Percentiles rank a stretch among this genome's conserved stretches.
Conservation (phyloP, 1,284 basidiomycete species). For the Cryptococcus sp. region DNA sequence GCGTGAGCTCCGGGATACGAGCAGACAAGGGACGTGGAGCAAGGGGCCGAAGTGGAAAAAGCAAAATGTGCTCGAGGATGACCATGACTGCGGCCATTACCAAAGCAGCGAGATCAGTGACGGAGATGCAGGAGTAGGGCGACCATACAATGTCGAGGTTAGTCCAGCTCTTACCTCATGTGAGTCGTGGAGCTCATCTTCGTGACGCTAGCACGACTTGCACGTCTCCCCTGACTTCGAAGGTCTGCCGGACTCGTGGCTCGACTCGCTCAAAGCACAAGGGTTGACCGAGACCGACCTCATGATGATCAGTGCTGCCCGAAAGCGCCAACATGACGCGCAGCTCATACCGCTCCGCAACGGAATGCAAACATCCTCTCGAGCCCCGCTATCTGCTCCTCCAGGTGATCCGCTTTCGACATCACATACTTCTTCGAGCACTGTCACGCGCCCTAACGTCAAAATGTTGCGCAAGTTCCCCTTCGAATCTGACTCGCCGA, state of each 20-base stretch:
- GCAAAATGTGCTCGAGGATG: neutral
- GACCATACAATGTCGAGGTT: slow-evolving; percentile 48
- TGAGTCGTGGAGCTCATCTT: neutral
- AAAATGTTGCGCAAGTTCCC: slow-evolving; percentile 16
- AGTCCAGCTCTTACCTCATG: slow-evolving; percentile 4
- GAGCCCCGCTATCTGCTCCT: neutral
- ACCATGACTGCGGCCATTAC: neutral
- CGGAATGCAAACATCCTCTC: neutral
- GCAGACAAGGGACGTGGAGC: neutral
- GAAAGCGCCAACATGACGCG: slow-evolving; percentile 14
- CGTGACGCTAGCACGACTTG: slow-evolving; percentile 39
- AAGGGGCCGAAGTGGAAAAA: slow-evolving; percentile 1
- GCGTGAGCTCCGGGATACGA: neutral
- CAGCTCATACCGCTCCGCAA: neutral
- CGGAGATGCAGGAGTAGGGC: slow-evolving; percentile 36
- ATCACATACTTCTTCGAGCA: neutral
- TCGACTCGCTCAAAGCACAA: slow-evolving; percentile 34
- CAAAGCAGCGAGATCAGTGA: slow-evolving; percentile 9
- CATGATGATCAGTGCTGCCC: slow-evolving; percentile 35
- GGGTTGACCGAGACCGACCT: slow-evolving; percentile 45
- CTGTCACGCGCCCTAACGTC: slow-evolving; percentile 2
- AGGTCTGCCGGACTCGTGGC: slow-evolving; percentile 42
- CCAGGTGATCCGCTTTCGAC: neutral
- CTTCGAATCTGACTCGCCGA: slow-evolving; percentile 8
- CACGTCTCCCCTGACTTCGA: slow-evolving; percentile 46